Conservation (phyloP, 148 eudicot genomes). For the Fallopia convolvulus region DNA sequence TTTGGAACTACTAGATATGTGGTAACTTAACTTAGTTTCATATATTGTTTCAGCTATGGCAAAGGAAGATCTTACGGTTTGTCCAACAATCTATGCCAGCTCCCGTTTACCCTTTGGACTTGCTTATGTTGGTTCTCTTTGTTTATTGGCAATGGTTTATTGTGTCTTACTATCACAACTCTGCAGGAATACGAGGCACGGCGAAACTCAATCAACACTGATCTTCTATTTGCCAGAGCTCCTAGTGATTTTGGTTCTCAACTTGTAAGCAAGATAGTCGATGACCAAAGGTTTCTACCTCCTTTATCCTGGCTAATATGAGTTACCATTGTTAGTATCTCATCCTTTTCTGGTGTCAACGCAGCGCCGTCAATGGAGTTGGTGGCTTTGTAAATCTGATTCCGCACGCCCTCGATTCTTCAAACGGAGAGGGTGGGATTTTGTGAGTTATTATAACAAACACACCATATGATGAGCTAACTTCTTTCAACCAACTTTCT, state of each 20-base stretch:
- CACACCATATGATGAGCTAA: neutral
- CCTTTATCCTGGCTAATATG: neutral
- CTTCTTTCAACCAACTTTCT: neutral
- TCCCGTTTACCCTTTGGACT: too few species aligned
- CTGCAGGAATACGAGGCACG: neutral
- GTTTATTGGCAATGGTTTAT: neutral
- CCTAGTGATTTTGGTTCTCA: neutral
- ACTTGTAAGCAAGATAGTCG: neutral
- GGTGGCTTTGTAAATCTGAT: neutral
- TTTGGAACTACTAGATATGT: neutral
- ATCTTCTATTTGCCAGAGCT: neutral
- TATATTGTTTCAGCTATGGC: constrained; percentile 29
- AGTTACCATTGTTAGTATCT: neutral
- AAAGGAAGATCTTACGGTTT: constrained; percentile 11
- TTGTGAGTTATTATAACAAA: neutral
- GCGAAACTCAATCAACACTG: neutral
- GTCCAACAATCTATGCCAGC: neutral
- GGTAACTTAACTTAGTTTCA: neutral
- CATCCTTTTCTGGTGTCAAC: neutral
- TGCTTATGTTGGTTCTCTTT: neutral
- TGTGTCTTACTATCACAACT: neutral
- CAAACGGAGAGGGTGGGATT: neutral
- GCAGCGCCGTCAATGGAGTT: neutral
- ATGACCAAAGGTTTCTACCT: neutral
- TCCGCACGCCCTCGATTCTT: neutral